Base-by-base conservation (phyloP, 73 alveolate genomes). In the Uronychia binucleata region DNA sequence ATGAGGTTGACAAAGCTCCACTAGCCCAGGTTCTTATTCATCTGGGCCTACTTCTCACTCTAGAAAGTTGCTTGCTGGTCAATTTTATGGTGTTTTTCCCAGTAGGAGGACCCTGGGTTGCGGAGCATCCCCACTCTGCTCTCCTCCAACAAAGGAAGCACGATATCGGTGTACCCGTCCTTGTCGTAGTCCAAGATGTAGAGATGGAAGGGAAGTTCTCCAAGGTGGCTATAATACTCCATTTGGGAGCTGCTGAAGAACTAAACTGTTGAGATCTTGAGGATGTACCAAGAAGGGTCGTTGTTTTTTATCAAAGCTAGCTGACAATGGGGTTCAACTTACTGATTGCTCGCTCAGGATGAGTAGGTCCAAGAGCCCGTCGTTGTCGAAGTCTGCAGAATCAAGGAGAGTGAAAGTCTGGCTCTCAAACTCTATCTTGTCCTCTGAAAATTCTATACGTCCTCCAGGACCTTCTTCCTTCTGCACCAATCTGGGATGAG, bases 251-350 rank as follows among this genome's bases (percentile, higher is more conserved):
- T 14, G 32, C 25, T 30, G 27, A 79, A 19, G 34, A 32, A 29
- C 27, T 13, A 28, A 28, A 58, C 60, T 27, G 81, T 78, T 26
- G 89, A 35, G 33, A 82, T 59, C 29, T 82, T 75, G 14, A 82
- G 35, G 59, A 35, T 31, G 76, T 59, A n/a, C 89, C 89, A 82
- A 29, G 30, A 59, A 28, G 89, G 89, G 32, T 82, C 89, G 31
- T 35, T 35, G 58, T 82, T 82, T 30, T 82, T 82, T 11, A 82
- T 82, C 33, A 82, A 26, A 11, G 75, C 89, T 67, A 82, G 27
- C 87, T 80, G 28, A 28, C 67, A 46, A 46, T 11, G 67, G 5
- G 5, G 5, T 11, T 46, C 5, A 46, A 5, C 67, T 46, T 11
- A 5, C 5, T 46, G 67, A 46, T 5, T 11, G 19, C 67, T 19